Evolutionary conservation across 2,329 filamentous ascomycete genomes (phyloP).

Genomic region (Polytolypa hystricis): DNA sequence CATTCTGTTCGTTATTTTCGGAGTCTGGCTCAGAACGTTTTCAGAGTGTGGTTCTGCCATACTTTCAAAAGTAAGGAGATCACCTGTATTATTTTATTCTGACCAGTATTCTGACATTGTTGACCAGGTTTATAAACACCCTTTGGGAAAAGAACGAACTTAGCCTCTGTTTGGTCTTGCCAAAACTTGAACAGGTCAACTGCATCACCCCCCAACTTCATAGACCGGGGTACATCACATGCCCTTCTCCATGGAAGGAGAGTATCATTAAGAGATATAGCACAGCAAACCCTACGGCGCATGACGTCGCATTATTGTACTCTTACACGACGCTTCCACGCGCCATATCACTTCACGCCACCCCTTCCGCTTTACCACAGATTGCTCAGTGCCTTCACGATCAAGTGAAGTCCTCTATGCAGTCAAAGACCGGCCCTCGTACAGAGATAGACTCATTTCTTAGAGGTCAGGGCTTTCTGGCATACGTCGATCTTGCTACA

Average conservation of each 20-base stretch:
- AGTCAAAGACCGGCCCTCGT: constrained; percentile 47
- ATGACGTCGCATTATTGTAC: constrained; percentile 56
- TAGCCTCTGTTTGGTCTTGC: constrained; percentile 57
- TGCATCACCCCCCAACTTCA: constrained; percentile 42
- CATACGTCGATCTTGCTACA: constrained; percentile 57
- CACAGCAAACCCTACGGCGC: constrained; percentile 31
- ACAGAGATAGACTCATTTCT: constrained; percentile 61
- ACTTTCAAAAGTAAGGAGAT: constrained; percentile 59
- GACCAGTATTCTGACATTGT: constrained; percentile 15
- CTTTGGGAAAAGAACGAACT: constrained; percentile 62
- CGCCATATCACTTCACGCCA: constrained; percentile 44
- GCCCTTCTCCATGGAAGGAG: constrained; percentile 51
- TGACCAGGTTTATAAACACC: constrained; percentile 55
- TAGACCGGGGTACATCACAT: constrained; percentile 28
- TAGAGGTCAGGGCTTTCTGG: constrained; percentile 61
- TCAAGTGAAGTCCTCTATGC: constrained; percentile 55
- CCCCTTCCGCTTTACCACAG: constrained; percentile 55
- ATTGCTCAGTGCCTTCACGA: constrained; percentile 55
- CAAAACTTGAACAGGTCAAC: constrained; percentile 43
- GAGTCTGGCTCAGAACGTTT: constrained; percentile 65
- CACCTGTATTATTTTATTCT: background rate
- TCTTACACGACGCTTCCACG: constrained; percentile 54
- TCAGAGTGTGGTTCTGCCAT: constrained; percentile 61
- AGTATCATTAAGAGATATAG: constrained; percentile 62
- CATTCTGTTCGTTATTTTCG: constrained; percentile 73